Base-by-base conservation (phyloP, 805 yeast genomes). In the Ogataea henricii region DNA sequence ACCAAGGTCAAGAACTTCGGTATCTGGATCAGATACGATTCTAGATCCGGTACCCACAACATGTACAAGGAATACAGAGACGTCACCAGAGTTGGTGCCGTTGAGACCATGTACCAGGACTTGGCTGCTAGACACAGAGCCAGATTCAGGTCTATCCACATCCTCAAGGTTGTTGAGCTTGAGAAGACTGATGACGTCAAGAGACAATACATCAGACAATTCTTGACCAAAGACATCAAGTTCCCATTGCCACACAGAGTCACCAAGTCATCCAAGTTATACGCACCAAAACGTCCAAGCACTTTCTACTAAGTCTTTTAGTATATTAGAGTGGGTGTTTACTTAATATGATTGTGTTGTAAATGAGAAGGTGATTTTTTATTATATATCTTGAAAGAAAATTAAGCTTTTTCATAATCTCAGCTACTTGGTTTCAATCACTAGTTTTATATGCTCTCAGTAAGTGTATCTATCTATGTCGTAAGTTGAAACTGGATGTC, bases 101-200 rank as follows among this genome's bases (percentile, higher is more conserved):
- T 94, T 72, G 96, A 88, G 78, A 81, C 94, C 73, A 86, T 94
- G 86, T 94, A 94, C 94, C 91, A 87, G 78, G 99, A 94, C 80
- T 87, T 94, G 87, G 99, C 99, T 79, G 97, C 99, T 67, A 91
- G 99, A 83, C 99, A 94, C 96, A 90, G 99, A 87, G 94, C 99
- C 72, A 90, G 99, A 85, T 94, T 94, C 85, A 89, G 99, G 87
- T 86, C 92, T 66, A 88, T 94, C 78, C 99, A 94, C 89, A 89
- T 94, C 77, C 88, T 94, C 77, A 94, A 94, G 89, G 97, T 94
- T 75, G 97, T 91, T 74, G 98, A 92, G 83, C 85, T 94, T 72
- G 96, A 85, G 78, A 91, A 89, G 87, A 83, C 94, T 67, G 96
- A 88, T 59, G 99, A 94, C 70, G 96, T 94, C 76, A 94, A 89